Evolutionary conservation across 2,329 filamentous ascomycete species (phyloP).

Genomic region (Colletotrichum sp.): DNA sequence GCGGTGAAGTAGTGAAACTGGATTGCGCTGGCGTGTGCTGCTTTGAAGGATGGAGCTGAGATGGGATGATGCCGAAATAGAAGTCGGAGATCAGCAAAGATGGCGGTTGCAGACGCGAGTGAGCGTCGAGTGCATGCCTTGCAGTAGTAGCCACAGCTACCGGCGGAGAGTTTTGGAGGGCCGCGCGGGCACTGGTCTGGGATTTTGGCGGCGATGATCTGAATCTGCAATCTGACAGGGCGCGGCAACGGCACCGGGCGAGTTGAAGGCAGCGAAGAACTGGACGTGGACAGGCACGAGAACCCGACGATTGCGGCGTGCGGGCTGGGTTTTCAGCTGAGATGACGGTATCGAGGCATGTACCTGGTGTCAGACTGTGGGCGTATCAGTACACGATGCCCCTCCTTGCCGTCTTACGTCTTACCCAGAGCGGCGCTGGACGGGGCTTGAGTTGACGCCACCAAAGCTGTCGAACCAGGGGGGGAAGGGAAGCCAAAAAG

Average conservation of each 20-base stretch:
- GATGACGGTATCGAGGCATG: background rate
- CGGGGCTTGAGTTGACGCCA: background rate
- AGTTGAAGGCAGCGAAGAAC: background rate
- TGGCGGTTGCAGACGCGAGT: background rate
- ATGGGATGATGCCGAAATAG: background rate
- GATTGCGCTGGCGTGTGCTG: background rate
- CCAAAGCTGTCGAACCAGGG: background rate
- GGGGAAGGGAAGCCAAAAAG: background rate
- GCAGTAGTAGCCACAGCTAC: background rate
- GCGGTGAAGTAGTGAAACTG: background rate
- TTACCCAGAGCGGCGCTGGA: background rate
- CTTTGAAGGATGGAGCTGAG: background rate
- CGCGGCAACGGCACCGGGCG: background rate
- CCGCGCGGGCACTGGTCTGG: background rate
- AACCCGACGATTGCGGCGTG: background rate
- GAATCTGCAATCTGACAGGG: background rate
- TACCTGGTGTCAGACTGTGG: background rate
- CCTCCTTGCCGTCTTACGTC: background rate
- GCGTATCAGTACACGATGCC: background rate
- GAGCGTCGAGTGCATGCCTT: background rate
- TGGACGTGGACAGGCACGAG: background rate
- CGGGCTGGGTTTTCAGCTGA: background rate
- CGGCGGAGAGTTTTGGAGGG: background rate
- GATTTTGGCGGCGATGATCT: background rate
- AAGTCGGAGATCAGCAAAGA: background rate